phyloP scores from a whole-genome alignment of 306 rosid species.

The Lathyrus aphaca region DNA sequence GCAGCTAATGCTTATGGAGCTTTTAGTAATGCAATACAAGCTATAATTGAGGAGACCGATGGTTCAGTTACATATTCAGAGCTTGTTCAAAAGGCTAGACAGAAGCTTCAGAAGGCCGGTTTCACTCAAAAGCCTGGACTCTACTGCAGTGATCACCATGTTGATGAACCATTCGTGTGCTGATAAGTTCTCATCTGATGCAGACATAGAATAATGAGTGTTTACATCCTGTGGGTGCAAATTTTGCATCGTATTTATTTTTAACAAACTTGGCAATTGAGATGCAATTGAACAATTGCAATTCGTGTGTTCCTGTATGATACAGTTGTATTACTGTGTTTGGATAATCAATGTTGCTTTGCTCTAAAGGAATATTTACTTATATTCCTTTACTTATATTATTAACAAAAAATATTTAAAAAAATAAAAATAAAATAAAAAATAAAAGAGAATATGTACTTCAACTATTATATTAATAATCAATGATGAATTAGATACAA shows the following conservation, averaged over 20 bases:
- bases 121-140: conserved; percentile 89
- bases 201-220: conserved; percentile 10
- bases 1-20: conserved; percentile 76
- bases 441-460: conserved; percentile 41
- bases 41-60: conserved; percentile 58
- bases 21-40: conserved; percentile 86
- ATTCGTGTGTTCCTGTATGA: not conserved
- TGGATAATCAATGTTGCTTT: conserved; percentile 34
- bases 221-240: not conserved
- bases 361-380: conserved; percentile 44
- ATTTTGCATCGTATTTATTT: not conserved
- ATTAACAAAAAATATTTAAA: not conserved
- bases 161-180: conserved; percentile 64
- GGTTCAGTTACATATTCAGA: conserved; percentile 66
- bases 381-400: conserved; percentile 31
- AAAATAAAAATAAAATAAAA: not conserved
- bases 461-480: conserved; percentile 45
- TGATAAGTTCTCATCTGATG: conserved; percentile 32
- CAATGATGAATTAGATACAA: conserved; percentile 47
- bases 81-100: conserved; percentile 68
- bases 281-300: conserved; percentile 1
- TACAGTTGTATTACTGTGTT: conserved; percentile 14
- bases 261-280: not conserved
- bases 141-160: conserved; percentile 74
- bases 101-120: conserved; percentile 63